Evolutionary conservation across 106 monocot genomes (phyloP), one percentile per base, ranked within the genome.

Genomic region (Narthecium ossifragum): DNA sequence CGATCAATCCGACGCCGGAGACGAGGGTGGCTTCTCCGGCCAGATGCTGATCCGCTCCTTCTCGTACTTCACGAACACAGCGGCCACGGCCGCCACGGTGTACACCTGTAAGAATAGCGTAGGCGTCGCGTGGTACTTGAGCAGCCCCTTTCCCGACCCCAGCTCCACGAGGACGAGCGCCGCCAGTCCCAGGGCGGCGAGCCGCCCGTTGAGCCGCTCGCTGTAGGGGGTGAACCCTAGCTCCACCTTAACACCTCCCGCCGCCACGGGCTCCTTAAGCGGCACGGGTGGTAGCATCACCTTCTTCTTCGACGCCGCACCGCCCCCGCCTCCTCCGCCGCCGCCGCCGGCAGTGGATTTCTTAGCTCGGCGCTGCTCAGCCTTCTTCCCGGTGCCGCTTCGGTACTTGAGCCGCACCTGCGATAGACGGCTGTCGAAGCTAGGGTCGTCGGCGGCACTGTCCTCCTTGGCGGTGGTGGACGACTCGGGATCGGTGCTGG

Each of bases 111-210:
- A 31, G 55, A 89, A 80, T 33, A 93, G 12, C n/a, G 73, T 62
- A 4, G 88, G 64, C 20, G 77, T 69, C 8, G 70, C 15, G 68
- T 93, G 93, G 71, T 77, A 93, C 47, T 49, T 64, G 37, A 93
- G 36, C 22, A 89, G 51, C 6, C 85, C 67, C 59, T 80, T 62
- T 8, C 93, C 89, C 9, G 89, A 85, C 0, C 77, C 88, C 28
- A 93, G 69, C 71, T 93, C 93, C 14, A 93, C 93, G 29, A 93
- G 75, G 51, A 89, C 60, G 43, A 89, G 72, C 46, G 89, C 93
- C 2, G 78, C 85, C 43, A 89, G 56, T 0, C 93, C 93, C 5
- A 93, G 65, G 37, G 34, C 85, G 6, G 93, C 93, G 6, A 83
- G 34, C 40, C 72, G 49, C 33, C 93, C 93, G 31, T 93, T 85